Base-by-base conservation (phyloP, 129 eudicot genomes). In the Chrysanthemum makinoi region DNA sequence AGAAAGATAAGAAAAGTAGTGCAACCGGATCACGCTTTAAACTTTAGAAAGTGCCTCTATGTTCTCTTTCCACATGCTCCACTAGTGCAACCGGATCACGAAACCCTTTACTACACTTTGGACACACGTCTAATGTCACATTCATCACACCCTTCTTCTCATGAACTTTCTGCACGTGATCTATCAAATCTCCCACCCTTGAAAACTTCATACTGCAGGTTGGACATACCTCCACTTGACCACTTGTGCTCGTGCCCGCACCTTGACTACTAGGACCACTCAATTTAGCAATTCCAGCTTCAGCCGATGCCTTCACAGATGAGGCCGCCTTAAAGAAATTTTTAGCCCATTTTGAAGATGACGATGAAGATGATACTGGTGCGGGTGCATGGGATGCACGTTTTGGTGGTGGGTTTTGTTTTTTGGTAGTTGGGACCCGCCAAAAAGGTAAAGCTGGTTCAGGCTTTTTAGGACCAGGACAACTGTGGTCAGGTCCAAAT, bases 61-160 rank as follows among this genome's bases (percentile, higher is more conserved):
- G 97, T 59, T 94, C 98, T 78, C 70, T 89, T 87, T 94, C 98
- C 28, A 94, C 89, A 76, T 94, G 98, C 76, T 94, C 89, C 61
- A 94, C 97, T 8, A 94, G 96, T 16, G 88, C 80, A 44, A 90
- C 98, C 5, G 98, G 89, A 78, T 84, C 97, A 15, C 89, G 85
- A 72, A 94, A 94, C 20, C 98, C 98, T 80, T 80, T 85, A 79
- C 86, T 86, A 69, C 97, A 90, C 75, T 81, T 90, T 10, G 98
- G 98, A 75, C 98, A 94, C 43, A 90, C 90, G 63, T 94, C 98
- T 15, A 94, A 24, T 5, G 95, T 82, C 66, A 76, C 85, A 72
- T 87, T 87, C 96, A 85, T 83, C 68, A 86, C 92, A 46, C 87
- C 82, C 28, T 85, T 85, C 78, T 70, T 75, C 68, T 90, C 90